These are phyloP conservation scores for Oldenlandia corymbosa DNA, from an alignment of 257 asterid genomes.

Conservation along the genomic window DNA sequence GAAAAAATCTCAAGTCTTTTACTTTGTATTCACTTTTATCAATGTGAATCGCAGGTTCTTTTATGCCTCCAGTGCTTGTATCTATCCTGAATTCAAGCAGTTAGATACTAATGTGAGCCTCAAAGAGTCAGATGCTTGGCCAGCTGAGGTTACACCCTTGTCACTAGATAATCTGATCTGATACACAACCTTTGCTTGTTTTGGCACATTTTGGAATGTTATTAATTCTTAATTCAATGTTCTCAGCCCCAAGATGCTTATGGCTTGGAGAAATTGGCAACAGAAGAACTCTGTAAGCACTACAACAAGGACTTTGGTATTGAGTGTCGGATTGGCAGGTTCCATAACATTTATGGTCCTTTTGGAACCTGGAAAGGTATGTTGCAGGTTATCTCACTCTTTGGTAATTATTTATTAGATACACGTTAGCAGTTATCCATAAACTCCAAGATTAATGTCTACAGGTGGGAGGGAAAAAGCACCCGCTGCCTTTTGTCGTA, in stretches of 20 bases:
- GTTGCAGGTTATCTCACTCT: background rate
- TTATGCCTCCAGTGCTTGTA: constrained; percentile 83
- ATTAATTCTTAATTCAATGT: constrained; percentile 8
- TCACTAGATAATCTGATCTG: background rate
- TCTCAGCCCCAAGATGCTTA: constrained; percentile 86
- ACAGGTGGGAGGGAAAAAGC: constrained; percentile 89
- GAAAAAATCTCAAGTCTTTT: no score
- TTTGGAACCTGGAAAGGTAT: constrained; percentile 88
- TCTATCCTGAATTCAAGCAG: constrained; percentile 85
- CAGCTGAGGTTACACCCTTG: constrained; percentile 60
- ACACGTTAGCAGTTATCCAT: background rate
- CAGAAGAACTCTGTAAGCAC: constrained; percentile 77
- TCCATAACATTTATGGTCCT: constrained; percentile 81
- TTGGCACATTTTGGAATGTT: background rate
- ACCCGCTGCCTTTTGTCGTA: constrained; percentile 86
- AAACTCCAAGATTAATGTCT: background rate
- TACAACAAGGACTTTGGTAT: constrained; percentile 83
- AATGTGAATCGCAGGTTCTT: constrained; percentile 47
- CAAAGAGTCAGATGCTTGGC: constrained; percentile 91
- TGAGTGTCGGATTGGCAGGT: constrained; percentile 78
- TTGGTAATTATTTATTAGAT: background rate
- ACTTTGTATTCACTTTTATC: no score
- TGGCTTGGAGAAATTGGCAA: constrained; percentile 77
- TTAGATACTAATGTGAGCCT: constrained; percentile 79
- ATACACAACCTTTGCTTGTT: background rate